Conservation (phyloP, 352 stramenopile genomes). For the Phytophthora sp. region DNA sequence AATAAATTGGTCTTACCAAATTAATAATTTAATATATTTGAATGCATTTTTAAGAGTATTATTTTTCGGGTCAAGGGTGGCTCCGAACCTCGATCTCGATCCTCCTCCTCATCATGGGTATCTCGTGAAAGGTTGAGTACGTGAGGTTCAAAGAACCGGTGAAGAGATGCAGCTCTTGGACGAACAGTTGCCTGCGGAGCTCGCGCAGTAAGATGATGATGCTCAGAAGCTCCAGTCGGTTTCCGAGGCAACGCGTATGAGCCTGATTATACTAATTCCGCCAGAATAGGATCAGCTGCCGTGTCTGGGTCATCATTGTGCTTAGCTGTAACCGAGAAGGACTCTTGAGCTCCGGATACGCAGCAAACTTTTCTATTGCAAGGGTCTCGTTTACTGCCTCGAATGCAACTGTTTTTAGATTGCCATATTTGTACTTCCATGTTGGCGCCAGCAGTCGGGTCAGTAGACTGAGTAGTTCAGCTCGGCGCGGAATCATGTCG, state of each 20-base stretch:
- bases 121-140: slow-evolving; percentile 8
- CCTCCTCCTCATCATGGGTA: slow-evolving; percentile 8
- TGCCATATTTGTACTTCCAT: background rate
- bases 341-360: background rate
- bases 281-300: background rate
- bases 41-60: no score
- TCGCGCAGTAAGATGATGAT: background rate
- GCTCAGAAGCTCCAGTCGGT: background rate
- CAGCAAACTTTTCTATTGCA: background rate
- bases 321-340: background rate
- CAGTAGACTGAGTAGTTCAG: background rate
- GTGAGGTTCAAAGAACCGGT: slow-evolving; percentile 12
- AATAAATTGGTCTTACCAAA: background rate
- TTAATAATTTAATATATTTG: no score
- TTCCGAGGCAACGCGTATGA: background rate
- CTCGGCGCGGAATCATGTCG: background rate
- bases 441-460: background rate
- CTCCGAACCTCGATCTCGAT: slow-evolving; percentile 11
- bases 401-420: background rate
- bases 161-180: background rate
- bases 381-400: background rate
- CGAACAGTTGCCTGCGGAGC: background rate
- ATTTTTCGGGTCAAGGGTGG: no score
- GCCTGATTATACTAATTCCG: background rate
- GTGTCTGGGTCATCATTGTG: background rate